Evolutionary conservation across 495 filamentous ascomycete genomes (phyloP).

Genomic region (Staphylotrichum tortipilum): DNA sequence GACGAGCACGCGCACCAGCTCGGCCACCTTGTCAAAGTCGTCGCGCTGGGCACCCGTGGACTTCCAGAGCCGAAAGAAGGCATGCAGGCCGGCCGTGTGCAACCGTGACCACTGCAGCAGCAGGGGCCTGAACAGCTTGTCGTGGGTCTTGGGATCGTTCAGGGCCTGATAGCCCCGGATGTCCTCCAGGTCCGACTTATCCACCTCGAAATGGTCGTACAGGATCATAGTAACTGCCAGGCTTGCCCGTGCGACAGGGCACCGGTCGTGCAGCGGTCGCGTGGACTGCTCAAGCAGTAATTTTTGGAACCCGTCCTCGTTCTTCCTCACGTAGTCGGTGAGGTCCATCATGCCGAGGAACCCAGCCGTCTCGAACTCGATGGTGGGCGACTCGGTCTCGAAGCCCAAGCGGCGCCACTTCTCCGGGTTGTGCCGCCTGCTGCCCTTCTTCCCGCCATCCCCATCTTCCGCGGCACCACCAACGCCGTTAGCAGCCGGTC

Average conservation of each 20-base stretch:
- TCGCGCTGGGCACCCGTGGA: constrained; percentile 70
- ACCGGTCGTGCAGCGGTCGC: constrained; percentile 60
- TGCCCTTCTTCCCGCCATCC: constrained; percentile 40
- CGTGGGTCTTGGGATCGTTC: constrained; percentile 70
- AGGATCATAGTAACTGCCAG: constrained; percentile 80
- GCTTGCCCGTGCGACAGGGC: constrained; percentile 81
- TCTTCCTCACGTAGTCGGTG: constrained; percentile 82
- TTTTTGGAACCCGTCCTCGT: constrained; percentile 88
- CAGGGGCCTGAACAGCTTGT: constrained; percentile 79
- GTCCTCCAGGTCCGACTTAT: constrained; percentile 78
- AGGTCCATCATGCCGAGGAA: constrained; percentile 97
- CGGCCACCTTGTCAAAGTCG: constrained; percentile 87
- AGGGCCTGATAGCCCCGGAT: constrained; percentile 64
- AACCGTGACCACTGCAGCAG: constrained; percentile 92
- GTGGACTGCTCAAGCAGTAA: constrained; percentile 82
- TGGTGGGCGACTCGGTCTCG: constrained; percentile 74
- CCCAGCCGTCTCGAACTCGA: constrained; percentile 77
- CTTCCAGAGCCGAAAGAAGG: constrained; percentile 90
- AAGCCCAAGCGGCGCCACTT: constrained; percentile 94
- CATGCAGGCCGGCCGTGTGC: constrained; percentile 81
- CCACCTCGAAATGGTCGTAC: constrained; percentile 93
- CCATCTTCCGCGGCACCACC: constrained; percentile 16
- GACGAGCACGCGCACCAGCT: constrained; percentile 82
- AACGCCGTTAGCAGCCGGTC: constrained; percentile 30
- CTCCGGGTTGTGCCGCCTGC: constrained; percentile 70